These are phyloP conservation scores for Lolium multiflorum DNA, from an alignment of 176 grass and related monocot genomes.

Conservation along the genomic window DNA sequence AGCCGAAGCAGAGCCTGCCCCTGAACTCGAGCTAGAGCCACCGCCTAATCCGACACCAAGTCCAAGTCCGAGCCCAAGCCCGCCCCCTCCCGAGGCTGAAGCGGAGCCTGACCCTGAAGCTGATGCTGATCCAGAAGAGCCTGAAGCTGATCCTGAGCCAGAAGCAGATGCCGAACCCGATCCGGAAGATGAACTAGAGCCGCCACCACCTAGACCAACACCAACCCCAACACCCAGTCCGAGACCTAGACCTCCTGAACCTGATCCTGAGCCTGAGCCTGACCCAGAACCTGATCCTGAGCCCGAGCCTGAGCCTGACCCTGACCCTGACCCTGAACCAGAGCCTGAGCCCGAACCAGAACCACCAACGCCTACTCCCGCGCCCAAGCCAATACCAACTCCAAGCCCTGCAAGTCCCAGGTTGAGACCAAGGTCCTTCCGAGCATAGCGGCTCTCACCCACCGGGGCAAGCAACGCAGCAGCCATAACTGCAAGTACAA, in stretches of 20 bases:
- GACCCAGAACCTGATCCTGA: constrained; percentile 22
- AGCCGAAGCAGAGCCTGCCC: background rate
- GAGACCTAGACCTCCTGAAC: constrained; percentile 46
- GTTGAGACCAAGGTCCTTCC: constrained; percentile 70
- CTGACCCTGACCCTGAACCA: too few species aligned
- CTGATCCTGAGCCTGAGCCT: constrained; percentile 12
- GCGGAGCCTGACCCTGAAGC: constrained; percentile 28
- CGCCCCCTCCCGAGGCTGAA: background rate
- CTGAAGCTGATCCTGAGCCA: constrained; percentile 6
- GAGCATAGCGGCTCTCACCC: constrained; percentile 46
- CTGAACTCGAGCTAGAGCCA: constrained; percentile 11
- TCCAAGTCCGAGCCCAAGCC: background rate
- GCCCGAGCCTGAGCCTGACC: constrained; percentile 29
- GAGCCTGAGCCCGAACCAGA: constrained; percentile 9
- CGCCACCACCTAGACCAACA: constrained; percentile 45
- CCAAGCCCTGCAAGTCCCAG: constrained; percentile 62
- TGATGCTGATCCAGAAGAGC: constrained; percentile 24
- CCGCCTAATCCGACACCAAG: constrained; percentile 29
- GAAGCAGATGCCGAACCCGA: constrained; percentile 11
- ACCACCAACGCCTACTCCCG: constrained; percentile 39
- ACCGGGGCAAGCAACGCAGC: constrained; percentile 30
- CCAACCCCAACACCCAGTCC: constrained; percentile 57
- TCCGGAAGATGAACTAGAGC: constrained; percentile 5
- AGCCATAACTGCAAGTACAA: constrained; percentile 13
- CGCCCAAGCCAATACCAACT: constrained; percentile 53